Evolutionary conservation across 2,329 filamentous ascomycete genomes (phyloP).

Genomic region (Colletotrichum karsti): DNA sequence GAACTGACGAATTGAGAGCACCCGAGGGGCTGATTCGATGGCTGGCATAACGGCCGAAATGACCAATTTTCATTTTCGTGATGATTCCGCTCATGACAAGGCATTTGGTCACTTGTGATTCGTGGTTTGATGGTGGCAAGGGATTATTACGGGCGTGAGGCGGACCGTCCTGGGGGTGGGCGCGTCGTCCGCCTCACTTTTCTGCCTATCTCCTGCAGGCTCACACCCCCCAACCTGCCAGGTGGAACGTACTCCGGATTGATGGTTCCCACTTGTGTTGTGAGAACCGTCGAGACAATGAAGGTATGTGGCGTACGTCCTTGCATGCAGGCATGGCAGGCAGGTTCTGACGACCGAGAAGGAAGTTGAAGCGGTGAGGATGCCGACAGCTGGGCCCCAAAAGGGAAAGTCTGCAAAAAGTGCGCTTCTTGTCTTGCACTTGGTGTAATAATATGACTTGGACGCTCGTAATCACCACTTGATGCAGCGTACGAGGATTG

Average conservation of each 20-base stretch:
- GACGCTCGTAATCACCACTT: slow-evolving; percentile 17
- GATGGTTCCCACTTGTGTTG: slow-evolving; percentile 13
- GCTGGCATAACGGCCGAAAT: not conserved
- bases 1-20: slow-evolving; percentile 17
- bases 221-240: slow-evolving; percentile 13
- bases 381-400: slow-evolving; percentile 16
- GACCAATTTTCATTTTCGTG: not conserved
- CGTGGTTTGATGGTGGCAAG: slow-evolving; percentile 3
- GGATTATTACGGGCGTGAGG: slow-evolving; percentile 18
- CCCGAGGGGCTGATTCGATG: not conserved
- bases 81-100: not conserved
- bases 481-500: slow-evolving; percentile 6
- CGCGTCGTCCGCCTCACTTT: slow-evolving; percentile 31
- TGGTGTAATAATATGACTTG: slow-evolving; percentile 24
- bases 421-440: slow-evolving; percentile 18
- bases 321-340: slow-evolving; percentile 20
- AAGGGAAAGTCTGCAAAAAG: slow-evolving; percentile 19
- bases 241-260: slow-evolving; percentile 15
- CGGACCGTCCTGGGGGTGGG: slow-evolving; percentile 23
- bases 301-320: slow-evolving; percentile 25
- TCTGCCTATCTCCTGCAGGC: slow-evolving; percentile 27
- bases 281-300: slow-evolving; percentile 10
- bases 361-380: slow-evolving; percentile 24
- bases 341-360: slow-evolving; percentile 23
- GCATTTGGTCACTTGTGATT: not conserved